Evolutionary conservation across 257 asterid genomes (phyloP).

Genomic region (Gentiana macrophylla): DNA sequence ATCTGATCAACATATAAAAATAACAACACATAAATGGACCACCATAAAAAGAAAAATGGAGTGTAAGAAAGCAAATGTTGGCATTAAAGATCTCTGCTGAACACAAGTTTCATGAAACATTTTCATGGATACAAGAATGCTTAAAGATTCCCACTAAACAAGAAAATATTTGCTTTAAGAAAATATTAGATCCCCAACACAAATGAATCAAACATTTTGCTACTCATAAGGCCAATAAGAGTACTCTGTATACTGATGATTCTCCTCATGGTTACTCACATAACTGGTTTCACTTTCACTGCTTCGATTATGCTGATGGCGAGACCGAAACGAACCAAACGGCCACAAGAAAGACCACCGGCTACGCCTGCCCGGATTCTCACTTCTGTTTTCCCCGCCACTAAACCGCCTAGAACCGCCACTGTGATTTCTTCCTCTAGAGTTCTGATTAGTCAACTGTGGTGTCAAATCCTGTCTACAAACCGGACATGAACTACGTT

Average conservation of each 20-base stretch:
- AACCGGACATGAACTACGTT: slow-evolving; percentile 74
- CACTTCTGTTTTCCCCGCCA: slow-evolving; percentile 25
- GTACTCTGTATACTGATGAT: slow-evolving; percentile 34
- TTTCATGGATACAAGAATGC: too few relatives aligned
- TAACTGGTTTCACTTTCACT: slow-evolving; percentile 41
- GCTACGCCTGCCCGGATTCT: slow-evolving; percentile 40
- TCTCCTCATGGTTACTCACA: slow-evolving; percentile 34
- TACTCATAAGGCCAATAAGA: slow-evolving; percentile 72
- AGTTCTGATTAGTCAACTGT: slow-evolving; percentile 15
- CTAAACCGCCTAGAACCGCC: slow-evolving; percentile 35
- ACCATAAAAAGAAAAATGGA: background rate
- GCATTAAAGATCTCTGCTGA: background rate
- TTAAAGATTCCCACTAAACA: too few relatives aligned
- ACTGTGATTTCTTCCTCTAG: slow-evolving; percentile 34
- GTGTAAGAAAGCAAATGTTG: background rate
- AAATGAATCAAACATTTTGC: slow-evolving; percentile 8
- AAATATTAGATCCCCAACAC: too few relatives aligned
- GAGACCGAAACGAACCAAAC: slow-evolving; percentile 48
- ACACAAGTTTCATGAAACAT: background rate
- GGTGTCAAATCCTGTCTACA: slow-evolving; percentile 56
- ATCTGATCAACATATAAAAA: too few relatives aligned
- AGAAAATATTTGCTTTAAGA: too few relatives aligned
- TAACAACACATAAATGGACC: background rate
- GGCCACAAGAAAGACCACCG: slow-evolving; percentile 88
- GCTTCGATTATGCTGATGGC: slow-evolving; percentile 22